Percentiles rank a stretch among this genome's conserved stretches.
These are phyloP conservation scores for Heterobasidion occidentale DNA, from an alignment of 1,284 basidiomycete genomes.

Conservation along the genomic window DNA sequence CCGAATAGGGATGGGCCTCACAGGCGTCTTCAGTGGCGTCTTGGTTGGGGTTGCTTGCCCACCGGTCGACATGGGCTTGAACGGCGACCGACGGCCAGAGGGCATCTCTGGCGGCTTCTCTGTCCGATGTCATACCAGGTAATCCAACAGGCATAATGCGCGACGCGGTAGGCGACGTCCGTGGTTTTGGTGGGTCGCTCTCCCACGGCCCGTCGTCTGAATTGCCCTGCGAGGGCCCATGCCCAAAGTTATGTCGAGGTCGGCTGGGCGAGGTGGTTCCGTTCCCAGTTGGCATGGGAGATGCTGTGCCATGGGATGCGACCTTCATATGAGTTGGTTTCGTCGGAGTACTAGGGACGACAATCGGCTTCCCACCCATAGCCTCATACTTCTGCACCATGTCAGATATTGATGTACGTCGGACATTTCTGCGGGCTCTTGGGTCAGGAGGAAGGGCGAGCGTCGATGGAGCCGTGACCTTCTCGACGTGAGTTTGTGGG, in stretches of 20 bases:
- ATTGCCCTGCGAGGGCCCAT: conserved; percentile 16
- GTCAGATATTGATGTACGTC: conserved; percentile 73
- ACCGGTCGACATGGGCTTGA: conserved; percentile 6
- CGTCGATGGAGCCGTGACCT: conserved; percentile 28
- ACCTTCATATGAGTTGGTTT: conserved; percentile 11
- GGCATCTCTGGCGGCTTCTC: conserved; percentile 7
- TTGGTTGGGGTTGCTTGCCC: conserved; percentile 6
- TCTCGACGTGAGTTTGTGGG: conserved; percentile 24
- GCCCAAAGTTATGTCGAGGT: conserved; percentile 6
- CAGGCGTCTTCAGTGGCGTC: conserved; percentile 7
- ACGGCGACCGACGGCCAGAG: conserved; percentile 18
- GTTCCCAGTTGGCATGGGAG: conserved; percentile 20
- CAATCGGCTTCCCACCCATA: conserved; percentile 37
- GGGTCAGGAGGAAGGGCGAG: conserved; percentile 17
- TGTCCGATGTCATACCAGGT: conserved; percentile 9
- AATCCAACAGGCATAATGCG: conserved; percentile 18
- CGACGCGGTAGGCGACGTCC: conserved; percentile 19
- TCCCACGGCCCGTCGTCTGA: conserved; percentile 16
- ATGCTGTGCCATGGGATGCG: conserved; percentile 11
- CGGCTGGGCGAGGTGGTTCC: conserved; percentile 5
- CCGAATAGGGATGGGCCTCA: background rate
- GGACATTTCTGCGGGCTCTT: conserved; percentile 24
- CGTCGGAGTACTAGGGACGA: conserved; percentile 15
- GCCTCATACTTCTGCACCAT: conserved; percentile 76
- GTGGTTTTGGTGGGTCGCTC: conserved; percentile 15